Evolutionary conservation across 768 basidiomycete species (phyloP), one percentile per base, ranked within the genome.

Genomic region (Mycena maculata): DNA sequence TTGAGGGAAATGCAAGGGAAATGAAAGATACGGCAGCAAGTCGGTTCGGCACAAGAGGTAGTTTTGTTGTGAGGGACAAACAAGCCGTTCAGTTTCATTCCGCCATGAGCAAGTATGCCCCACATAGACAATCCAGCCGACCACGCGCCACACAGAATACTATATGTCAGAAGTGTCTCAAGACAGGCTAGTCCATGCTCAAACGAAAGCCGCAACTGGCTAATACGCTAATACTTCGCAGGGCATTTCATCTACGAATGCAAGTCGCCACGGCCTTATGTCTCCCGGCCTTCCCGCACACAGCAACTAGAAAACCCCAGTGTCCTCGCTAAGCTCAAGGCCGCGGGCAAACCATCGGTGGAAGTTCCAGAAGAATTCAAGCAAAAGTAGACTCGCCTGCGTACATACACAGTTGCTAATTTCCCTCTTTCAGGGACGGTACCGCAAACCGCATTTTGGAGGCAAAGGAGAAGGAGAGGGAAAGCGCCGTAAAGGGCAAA

Each of bases 161-260:
- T 0, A 74, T 92, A 38, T 95, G 94, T 77, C 94, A 95, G 76
- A 95, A 92, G 79, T 95, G 94, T 71, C 84, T 95, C 22, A 81
- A 83, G 33, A 83, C 85, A 76, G 93, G 92, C 90, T 33, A 60
- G 82, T 74, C 11, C 44, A n/a, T 33, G 48, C 33, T 18, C 20
- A 23, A 33, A 13, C 30, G 11, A 1, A 23, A 3, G 3, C 1
- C 38, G 27, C 39, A 64, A 28, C 12, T 20, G 22, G 20, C 71
- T 72, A 41, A 23, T 47, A 22, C n/a, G n/a, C n/a, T n/a, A n/a
- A n/a, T n/a, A 41, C 20, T 25, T 30, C 61, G 39, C 74, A 90
- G 96, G 95, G 0, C 96, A 98, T 78, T 96, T 91, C 76, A 98
- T 90, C 15, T 98, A 91, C 75, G 88, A 98, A 80, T 98, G 96